Conservation (phyloP, 2,329 filamentous ascomycete species). For the Arthrobotrys musiformis region DNA sequence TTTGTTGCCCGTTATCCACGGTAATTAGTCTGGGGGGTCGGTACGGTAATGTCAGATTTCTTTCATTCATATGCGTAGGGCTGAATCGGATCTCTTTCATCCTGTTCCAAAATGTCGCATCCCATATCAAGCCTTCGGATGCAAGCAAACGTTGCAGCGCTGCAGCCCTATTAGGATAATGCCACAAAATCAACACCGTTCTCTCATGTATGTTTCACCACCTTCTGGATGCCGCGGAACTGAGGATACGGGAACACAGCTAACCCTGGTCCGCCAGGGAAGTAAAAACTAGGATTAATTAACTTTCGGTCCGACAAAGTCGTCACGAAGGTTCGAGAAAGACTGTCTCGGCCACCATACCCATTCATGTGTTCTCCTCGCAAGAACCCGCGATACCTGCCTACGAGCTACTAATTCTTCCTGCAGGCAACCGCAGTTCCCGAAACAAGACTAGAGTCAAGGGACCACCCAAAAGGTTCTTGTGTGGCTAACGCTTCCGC, state of each 20-base stretch:
- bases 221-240: background rate
- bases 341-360: background rate
- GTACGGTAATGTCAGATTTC: background rate
- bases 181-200: constrained; percentile 50
- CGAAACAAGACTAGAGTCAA: background rate
- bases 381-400: constrained; percentile 15
- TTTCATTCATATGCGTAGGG: constrained; percentile 8
- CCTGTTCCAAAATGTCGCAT: constrained; percentile 4
- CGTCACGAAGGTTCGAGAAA: background rate
- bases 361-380: background rate
- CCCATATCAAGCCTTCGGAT: background rate
- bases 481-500: background rate
- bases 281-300: background rate
- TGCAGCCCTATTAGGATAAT: constrained; percentile 42
- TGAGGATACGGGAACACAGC: too few relatives aligned
- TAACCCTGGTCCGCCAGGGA: too few relatives aligned
- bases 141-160: background rate
- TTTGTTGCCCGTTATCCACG: too few relatives aligned
- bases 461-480: background rate
- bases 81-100: constrained; percentile 21
- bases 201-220: background rate
- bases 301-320: background rate
- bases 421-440: background rate
- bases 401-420: background rate
- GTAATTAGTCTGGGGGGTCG: too few relatives aligned